These are phyloP conservation scores for Bombardia bombarda DNA, from an alignment of 495 filamentous ascomycete genomes.

Conservation along the genomic window DNA sequence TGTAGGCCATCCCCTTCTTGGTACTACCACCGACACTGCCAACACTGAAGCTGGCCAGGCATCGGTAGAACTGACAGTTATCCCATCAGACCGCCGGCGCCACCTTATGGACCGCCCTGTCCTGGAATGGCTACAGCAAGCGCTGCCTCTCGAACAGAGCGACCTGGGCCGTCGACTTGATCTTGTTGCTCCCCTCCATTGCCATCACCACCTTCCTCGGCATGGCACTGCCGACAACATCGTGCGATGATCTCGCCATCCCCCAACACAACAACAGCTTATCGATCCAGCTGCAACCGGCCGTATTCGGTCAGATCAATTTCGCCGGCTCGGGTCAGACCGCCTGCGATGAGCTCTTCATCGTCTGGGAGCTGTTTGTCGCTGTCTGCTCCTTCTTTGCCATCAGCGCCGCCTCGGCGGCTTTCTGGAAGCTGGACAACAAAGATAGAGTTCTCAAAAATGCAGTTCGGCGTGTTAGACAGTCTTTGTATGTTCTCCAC, in stretches of 20 bases:
- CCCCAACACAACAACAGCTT: neutral
- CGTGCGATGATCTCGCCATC: neutral
- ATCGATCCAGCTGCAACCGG: neutral
- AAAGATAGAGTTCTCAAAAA: too few relatives aligned
- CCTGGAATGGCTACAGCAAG: constrained; percentile 3
- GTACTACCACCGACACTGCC: neutral
- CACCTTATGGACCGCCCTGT: neutral
- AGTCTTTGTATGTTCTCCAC: too few relatives aligned
- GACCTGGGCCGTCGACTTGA: neutral
- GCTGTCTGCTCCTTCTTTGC: constrained; percentile 5
- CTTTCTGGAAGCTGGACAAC: constrained; percentile 4
- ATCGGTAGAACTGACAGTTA: neutral
- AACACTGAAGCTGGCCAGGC: too few relatives aligned
- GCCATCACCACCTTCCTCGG: neutral
- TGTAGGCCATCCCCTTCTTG: neutral
- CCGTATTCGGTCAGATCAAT: constrained; percentile 1
- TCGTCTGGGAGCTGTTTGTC: constrained; percentile 7
- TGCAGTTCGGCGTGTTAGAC: too few relatives aligned
- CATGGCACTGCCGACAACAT: neutral
- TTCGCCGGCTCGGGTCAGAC: constrained; percentile 1
- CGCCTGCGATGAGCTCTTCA: constrained; percentile 8
- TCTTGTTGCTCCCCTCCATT: neutral
- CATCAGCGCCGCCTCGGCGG: constrained; percentile 5
- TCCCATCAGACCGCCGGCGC: neutral
- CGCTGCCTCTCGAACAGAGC: neutral